Percentiles rank a stretch among this genome's conserved stretches.
Evolutionary conservation across 106 monocot genomes (phyloP).

Genomic region (Narthecium ossifragum): DNA sequence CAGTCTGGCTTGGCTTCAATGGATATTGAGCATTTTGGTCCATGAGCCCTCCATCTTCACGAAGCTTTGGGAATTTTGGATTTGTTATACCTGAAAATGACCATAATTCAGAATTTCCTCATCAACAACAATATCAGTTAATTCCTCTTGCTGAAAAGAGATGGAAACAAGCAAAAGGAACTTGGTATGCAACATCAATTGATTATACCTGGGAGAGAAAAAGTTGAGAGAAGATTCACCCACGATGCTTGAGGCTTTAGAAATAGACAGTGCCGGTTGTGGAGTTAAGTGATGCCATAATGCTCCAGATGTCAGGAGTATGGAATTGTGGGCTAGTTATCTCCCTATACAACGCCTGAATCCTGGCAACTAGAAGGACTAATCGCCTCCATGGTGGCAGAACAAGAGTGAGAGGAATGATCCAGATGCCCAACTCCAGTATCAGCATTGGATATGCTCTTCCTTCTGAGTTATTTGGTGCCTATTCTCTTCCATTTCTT

Average conservation of each 20-base stretch:
- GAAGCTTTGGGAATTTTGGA: background rate
- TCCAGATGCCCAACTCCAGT: slow-evolving; percentile 7
- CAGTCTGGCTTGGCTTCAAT: slow-evolving; percentile 48
- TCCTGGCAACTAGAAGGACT: slow-evolving; percentile 1
- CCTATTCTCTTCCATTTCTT: too few species aligned
- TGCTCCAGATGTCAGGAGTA: background rate
- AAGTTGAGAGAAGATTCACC: background rate
- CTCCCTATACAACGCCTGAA: slow-evolving; percentile 1
- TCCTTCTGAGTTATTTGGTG: background rate
- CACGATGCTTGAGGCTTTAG: background rate
- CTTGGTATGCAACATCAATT: too few species aligned
- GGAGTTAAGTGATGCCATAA: background rate
- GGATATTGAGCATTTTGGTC: slow-evolving; percentile 39
- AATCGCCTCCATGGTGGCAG: slow-evolving; percentile 2
- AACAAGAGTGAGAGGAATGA: slow-evolving; percentile 9
- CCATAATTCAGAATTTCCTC: too few species aligned
- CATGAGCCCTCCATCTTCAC: slow-evolving; percentile 4
- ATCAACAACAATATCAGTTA: background rate
- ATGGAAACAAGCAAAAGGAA: too few species aligned
- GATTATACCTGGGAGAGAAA: background rate
- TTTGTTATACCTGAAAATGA: background rate
- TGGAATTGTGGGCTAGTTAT: background rate
- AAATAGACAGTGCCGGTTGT: background rate
- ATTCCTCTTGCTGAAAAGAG: background rate
- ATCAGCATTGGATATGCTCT: background rate